phyloP scores from a whole-genome alignment of 2,329 filamentous ascomycete species.

The Plectosphaerella plurivora region DNA sequence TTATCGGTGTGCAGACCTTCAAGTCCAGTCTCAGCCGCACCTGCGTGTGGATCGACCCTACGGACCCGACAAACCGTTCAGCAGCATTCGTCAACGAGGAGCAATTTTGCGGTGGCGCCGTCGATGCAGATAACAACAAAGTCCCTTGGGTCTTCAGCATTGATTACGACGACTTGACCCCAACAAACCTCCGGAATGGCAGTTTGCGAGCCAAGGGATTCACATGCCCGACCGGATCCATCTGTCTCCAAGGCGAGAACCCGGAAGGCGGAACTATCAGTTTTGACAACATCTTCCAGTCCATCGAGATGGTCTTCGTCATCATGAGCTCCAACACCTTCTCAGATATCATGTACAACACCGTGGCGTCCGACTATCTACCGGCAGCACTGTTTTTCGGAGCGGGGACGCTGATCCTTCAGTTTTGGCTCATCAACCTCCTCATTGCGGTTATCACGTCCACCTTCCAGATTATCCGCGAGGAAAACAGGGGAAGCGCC shows the following conservation, averaged over 20 bases:
- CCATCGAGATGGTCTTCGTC: conserved; percentile 90
- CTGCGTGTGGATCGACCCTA: conserved; percentile 72
- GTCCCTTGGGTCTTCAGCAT: conserved; percentile 59
- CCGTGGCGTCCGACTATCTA: conserved; percentile 87
- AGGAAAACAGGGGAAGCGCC: conserved; percentile 90
- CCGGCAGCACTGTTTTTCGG: conserved; percentile 75
- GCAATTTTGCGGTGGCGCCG: conserved; percentile 82
- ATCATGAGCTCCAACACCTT: conserved; percentile 99
- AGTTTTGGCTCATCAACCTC: conserved; percentile 94
- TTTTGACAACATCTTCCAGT: conserved; percentile 93
- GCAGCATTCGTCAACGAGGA: conserved; percentile 58
- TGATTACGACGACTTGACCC: conserved; percentile 17
- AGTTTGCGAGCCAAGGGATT: conserved; percentile 69
- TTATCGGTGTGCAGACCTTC: conserved; percentile 95
- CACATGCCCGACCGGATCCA: conserved; percentile 77
- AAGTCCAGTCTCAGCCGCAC: conserved; percentile 74
- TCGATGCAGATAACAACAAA: conserved; percentile 23
- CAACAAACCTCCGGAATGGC: conserved; percentile 45
- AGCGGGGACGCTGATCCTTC: conserved; percentile 80
- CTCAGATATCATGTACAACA: conserved; percentile 89
- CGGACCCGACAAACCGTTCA: conserved; percentile 47
- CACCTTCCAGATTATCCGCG: conserved; percentile 95
- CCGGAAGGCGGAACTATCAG: conserved; percentile 83
- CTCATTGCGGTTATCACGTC: conserved; percentile 96
- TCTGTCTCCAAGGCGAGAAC: conserved; percentile 74